phyloP scores from a whole-genome alignment of 192 early-diverging fungal genomes.

The Coemansia reversa region DNA sequence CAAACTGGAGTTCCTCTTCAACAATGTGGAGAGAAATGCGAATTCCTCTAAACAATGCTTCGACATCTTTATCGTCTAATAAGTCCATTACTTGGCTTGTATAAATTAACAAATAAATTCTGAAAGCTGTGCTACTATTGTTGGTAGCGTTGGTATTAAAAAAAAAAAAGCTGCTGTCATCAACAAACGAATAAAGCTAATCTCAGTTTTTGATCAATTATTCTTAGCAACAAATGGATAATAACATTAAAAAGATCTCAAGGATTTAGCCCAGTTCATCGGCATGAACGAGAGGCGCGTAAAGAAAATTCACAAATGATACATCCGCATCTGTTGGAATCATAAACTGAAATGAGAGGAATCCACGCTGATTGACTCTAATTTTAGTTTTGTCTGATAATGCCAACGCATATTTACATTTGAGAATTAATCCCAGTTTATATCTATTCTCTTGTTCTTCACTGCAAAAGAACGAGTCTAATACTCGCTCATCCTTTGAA shows the following conservation, averaged over 20 bases:
- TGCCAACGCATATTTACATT: conserved; percentile 52
- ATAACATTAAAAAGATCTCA: background rate
- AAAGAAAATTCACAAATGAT: conserved; percentile 52
- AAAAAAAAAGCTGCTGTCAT: background rate
- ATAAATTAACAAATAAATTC: background rate
- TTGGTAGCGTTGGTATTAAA: background rate
- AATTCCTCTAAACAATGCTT: conserved; percentile 36
- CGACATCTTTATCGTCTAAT: conserved; percentile 10
- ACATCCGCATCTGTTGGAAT: conserved; percentile 48
- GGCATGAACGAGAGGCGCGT: conserved; percentile 33
- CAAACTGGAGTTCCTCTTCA: conserved; percentile 4
- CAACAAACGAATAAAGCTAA: background rate
- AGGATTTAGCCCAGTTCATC: conserved; percentile 18
- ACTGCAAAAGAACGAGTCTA: conserved; percentile 57
- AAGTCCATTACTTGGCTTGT: background rate
- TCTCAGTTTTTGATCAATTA: background rate
- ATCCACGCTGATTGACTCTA: conserved; percentile 55
- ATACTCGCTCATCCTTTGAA: conserved; percentile 55
- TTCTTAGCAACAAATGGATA: background rate
- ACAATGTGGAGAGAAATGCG: conserved; percentile 39
- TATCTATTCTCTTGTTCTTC: conserved; percentile 51
- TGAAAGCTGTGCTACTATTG: background rate
- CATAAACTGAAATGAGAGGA: conserved; percentile 60
- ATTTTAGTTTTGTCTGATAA: conserved; percentile 58
- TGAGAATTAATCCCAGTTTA: conserved; percentile 46